phyloP scores from a whole-genome alignment of 192 early-diverging fungal genomes.

The Umbelopsis sp. region DNA sequence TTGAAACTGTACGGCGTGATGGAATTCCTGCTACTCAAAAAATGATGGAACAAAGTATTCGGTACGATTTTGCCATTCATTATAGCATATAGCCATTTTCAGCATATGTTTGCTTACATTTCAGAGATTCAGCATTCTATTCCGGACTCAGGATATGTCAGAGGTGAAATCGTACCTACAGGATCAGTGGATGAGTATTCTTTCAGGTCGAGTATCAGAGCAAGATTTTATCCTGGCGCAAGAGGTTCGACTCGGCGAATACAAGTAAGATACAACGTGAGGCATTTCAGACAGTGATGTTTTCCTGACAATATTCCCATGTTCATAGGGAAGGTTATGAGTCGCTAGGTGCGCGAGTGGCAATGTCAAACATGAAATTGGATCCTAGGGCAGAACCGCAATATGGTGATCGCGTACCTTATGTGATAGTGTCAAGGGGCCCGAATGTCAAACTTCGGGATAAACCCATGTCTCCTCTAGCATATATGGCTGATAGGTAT shows the following conservation, averaged over 20 bases:
- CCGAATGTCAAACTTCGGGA: conserved; percentile 69
- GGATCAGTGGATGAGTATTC: conserved; percentile 71
- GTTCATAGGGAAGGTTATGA: neutral
- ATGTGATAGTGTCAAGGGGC: conserved; percentile 77
- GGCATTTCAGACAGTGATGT: neutral
- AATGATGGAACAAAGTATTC: conserved; percentile 74
- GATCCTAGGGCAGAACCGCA: conserved; percentile 82
- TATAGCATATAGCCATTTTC: too few relatives aligned
- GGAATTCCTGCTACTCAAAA: conserved; percentile 79
- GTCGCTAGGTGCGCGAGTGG: conserved; percentile 38
- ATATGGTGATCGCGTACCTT: conserved; percentile 89
- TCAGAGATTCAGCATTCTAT: conserved; percentile 62
- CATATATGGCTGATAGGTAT: conserved; percentile 61
- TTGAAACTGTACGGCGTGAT: conserved; percentile 92
- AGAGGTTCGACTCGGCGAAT: conserved; percentile 79
- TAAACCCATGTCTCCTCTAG: conserved; percentile 68
- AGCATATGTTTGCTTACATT: neutral
- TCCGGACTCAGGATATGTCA: conserved; percentile 79
- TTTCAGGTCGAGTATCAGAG: conserved; percentile 63
- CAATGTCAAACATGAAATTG: conserved; percentile 58
- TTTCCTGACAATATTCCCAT: neutral
- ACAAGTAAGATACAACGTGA: conserved; percentile 50
- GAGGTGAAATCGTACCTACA: conserved; percentile 74
- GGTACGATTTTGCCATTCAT: conserved; percentile 42
- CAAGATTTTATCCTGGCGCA: conserved; percentile 90